A percentile compares a stretch with the other conserved stretches of the same genome.
Evolutionary conservation across 1,284 basidiomycete genomes (phyloP).

Genomic region (Athelia sp.): DNA sequence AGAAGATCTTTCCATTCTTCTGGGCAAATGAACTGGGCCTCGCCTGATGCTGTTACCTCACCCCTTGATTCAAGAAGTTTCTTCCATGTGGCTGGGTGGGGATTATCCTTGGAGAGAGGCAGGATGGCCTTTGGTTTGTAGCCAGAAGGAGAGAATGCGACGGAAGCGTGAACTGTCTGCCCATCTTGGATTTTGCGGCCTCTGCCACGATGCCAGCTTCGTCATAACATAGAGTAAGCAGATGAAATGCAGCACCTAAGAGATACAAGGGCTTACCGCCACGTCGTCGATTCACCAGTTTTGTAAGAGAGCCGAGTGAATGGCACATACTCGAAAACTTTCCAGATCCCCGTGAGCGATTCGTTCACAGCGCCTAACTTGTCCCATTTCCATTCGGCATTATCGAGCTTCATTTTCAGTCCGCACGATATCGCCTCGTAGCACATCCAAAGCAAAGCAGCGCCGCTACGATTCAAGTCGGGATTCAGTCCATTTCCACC

Average conservation of each 20-base stretch:
- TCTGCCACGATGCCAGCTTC: neutral
- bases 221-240: neutral
- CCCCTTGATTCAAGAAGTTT: neutral
- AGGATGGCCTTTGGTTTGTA: neutral
- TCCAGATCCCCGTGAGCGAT: neutral
- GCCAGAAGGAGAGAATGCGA: slow-evolving; percentile 2
- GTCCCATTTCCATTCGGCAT: slow-evolving; percentile 2
- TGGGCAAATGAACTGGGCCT: neutral
- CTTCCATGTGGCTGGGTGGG: neutral
- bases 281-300: neutral
- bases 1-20: neutral
- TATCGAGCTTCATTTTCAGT: neutral
- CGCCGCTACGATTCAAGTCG: neutral
- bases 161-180: slow-evolving; percentile 5
- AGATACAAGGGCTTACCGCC: neutral
- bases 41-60: neutral
- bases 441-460: slow-evolving; percentile 5
- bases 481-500: slow-evolving; percentile 3
- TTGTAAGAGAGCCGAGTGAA: neutral
- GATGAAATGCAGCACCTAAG: neutral
- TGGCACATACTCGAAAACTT: neutral
- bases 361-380: neutral
- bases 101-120: neutral
- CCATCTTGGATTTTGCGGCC: slow-evolving; percentile 3
- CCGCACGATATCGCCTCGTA: slow-evolving; percentile 3